These are phyloP conservation scores for Vigna trinervia DNA, from an alignment of 306 rosid species.

Conservation along the genomic window DNA sequence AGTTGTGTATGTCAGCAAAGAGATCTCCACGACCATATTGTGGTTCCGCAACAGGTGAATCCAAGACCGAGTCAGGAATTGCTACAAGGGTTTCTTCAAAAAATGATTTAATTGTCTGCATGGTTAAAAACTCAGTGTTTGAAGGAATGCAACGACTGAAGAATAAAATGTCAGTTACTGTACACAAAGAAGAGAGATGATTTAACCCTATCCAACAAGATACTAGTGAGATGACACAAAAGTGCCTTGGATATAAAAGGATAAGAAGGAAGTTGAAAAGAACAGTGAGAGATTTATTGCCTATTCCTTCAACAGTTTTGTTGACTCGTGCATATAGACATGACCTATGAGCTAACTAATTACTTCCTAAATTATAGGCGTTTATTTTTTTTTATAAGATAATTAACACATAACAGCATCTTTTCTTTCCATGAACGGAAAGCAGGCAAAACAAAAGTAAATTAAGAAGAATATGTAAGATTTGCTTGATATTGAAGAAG, in stretches of 20 bases:
- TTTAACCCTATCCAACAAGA: constrained; percentile 23
- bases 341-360: constrained; percentile 3
- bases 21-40: constrained; percentile 62
- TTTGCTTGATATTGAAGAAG: constrained; percentile 28
- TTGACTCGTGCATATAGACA: neutral
- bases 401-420: constrained; percentile 18
- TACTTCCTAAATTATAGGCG: constrained; percentile 17
- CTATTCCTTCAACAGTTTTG: neutral
- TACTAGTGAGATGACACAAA: neutral
- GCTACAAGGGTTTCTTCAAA: constrained; percentile 86
- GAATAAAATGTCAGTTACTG: constrained; percentile 17
- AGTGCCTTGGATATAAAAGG: neutral
- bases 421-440: constrained; percentile 18
- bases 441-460: constrained; percentile 23
- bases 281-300: neutral
- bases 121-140: constrained; percentile 42
- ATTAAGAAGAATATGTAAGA: constrained; percentile 31
- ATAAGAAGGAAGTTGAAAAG: neutral
- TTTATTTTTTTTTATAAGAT: neutral
- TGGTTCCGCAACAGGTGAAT: constrained; percentile 61
- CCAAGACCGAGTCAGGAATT: constrained; percentile 84
- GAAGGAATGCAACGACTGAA: constrained; percentile 38
- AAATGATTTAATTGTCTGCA: constrained; percentile 83
- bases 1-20: constrained; percentile 60
- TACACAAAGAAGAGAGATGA: constrained; percentile 16